Evolutionary conservation across 2,329 filamentous ascomycete species (phyloP).

Genomic region (Penicillium sp.): DNA sequence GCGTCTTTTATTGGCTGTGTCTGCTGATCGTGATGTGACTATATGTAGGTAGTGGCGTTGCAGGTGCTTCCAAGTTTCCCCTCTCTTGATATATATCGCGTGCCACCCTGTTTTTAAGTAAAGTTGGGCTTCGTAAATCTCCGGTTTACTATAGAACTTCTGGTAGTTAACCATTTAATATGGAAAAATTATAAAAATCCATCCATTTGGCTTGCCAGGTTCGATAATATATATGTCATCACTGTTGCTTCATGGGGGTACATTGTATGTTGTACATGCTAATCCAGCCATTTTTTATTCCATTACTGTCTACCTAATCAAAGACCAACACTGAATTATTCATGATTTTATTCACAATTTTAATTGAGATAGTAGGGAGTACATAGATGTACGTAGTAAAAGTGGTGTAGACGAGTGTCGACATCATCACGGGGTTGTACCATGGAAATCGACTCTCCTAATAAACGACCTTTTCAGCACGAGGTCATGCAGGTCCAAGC

Average conservation of each 20-base stretch:
- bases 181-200: neutral
- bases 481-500: constrained; percentile 3
- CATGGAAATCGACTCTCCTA: neutral
- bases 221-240: neutral
- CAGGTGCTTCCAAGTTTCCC: neutral
- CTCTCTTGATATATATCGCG: constrained; percentile 4
- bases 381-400: neutral
- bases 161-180: no score
- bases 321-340: neutral
- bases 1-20: constrained; percentile 2
- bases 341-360: no score
- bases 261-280: neutral
- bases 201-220: neutral
- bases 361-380: no score
- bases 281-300: neutral
- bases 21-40: constrained; percentile 2
- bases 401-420: neutral
- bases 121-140: neutral
- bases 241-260: neutral
- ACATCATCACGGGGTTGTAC: neutral
- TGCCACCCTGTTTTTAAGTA: neutral
- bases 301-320: no score
- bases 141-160: neutral
- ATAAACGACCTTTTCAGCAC: constrained; percentile 1
- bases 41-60: constrained; percentile 1